These are phyloP conservation scores for slime mould (Dictyostelium discoideum) DNA, from an alignment of 78 protist genomes.

Conservation along the genomic window DNA sequence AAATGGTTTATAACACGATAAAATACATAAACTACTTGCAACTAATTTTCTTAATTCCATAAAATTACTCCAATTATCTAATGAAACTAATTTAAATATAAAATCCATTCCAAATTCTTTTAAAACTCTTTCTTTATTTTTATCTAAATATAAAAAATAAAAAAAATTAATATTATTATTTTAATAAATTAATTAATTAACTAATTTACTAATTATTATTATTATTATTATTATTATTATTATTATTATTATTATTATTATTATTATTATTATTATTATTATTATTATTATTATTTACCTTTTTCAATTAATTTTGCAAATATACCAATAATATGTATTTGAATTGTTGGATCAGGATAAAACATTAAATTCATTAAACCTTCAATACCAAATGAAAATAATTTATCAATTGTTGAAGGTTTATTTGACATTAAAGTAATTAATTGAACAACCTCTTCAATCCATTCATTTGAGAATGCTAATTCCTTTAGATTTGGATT, in stretches of 20 bases:
- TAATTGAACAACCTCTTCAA: slow-evolving; percentile 49
- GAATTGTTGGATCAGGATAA: slow-evolving; percentile 73
- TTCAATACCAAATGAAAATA: slow-evolving; percentile 70
- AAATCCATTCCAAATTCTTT: slow-evolving; percentile 57
- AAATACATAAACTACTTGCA: slow-evolving; percentile 27
- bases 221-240: no score
- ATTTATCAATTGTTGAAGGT: slow-evolving; percentile 44
- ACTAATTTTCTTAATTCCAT: slow-evolving; percentile 51
- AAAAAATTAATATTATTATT: not conserved
- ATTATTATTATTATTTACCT: not conserved
- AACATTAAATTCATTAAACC: slow-evolving; percentile 52
- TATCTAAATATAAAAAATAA: not conserved
- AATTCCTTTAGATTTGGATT: slow-evolving; percentile 70
- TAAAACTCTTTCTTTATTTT: slow-evolving; percentile 58
- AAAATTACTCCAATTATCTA: slow-evolving; percentile 57
- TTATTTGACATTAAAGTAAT: slow-evolving; percentile 49
- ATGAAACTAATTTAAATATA: slow-evolving; percentile 50
- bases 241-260: no score
- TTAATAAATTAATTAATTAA: not conserved
- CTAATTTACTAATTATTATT: not conserved
- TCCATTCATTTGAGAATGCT: slow-evolving; percentile 80
- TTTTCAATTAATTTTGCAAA: slow-evolving; percentile 37
- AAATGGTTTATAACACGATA: slow-evolving; percentile 35
- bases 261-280: no score
- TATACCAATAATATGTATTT: slow-evolving; percentile 51